These are phyloP conservation scores for Verticillium nubilum DNA, from an alignment of 2,329 filamentous ascomycete genomes.

Conservation along the genomic window DNA sequence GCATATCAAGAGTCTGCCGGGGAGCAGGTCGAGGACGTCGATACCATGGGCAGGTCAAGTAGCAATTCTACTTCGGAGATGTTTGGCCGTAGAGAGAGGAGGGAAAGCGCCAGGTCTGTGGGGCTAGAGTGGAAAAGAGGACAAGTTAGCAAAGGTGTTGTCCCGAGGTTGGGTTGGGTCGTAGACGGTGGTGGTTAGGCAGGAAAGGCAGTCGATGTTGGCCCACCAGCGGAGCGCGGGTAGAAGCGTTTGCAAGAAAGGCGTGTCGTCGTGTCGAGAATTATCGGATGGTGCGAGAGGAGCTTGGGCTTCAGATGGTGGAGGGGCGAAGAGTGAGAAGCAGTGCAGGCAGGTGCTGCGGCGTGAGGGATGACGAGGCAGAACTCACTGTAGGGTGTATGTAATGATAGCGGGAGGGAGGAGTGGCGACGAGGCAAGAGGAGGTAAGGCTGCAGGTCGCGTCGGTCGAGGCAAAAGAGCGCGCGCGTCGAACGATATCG, in stretches of 20 bases:
- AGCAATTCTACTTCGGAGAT: neutral
- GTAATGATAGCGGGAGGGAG: neutral
- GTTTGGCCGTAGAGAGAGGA: slow-evolving; percentile 3
- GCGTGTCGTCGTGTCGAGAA: neutral
- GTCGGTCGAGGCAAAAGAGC: neutral
- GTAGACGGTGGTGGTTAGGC: neutral
- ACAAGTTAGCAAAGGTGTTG: neutral
- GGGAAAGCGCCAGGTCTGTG: slow-evolving; percentile 9
- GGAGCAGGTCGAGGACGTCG: slow-evolving; percentile 21
- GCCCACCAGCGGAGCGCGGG: neutral
- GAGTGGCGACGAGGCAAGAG: slow-evolving; percentile 3
- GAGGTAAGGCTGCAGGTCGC: slow-evolving; percentile 12
- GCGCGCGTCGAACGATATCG: neutral
- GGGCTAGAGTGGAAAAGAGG: neutral
- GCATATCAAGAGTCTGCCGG: slow-evolving; percentile 35
- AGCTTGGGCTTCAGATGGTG: neutral
- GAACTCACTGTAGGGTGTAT: neutral
- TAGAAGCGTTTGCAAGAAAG: neutral
- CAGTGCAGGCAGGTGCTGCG: neutral
- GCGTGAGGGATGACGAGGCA: neutral
- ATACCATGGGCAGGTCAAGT: slow-evolving; percentile 29
- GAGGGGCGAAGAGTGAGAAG: neutral
- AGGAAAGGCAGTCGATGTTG: neutral
- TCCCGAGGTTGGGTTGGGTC: neutral
- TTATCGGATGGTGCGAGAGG: neutral